These are phyloP conservation scores for Fraxinus baroniana DNA, from an alignment of 305 asterid genomes.

Conservation along the genomic window DNA sequence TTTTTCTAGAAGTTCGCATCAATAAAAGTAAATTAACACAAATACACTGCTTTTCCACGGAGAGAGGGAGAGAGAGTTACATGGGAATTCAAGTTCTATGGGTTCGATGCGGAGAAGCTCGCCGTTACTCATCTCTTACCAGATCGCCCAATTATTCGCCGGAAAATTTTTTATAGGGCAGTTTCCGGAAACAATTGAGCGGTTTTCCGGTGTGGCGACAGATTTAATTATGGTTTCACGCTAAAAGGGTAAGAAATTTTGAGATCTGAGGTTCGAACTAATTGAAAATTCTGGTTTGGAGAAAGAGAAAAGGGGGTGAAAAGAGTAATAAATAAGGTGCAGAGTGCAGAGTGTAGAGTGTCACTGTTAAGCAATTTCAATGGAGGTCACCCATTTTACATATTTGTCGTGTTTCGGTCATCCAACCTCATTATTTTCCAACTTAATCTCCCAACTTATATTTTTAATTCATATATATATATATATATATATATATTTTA, in stretches of 20 bases:
- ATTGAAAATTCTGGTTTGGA: background rate
- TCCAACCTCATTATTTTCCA: background rate
- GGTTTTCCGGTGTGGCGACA: slow-evolving; percentile 22
- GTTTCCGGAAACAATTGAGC: slow-evolving; percentile 12
- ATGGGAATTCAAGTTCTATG: slow-evolving; percentile 56
- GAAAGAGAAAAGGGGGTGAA: background rate
- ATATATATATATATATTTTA: too few species aligned
- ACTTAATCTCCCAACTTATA: background rate
- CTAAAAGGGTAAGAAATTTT: background rate
- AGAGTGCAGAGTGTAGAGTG: background rate
- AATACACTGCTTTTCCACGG: background rate
- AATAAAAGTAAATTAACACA: background rate
- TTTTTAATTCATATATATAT: too few species aligned
- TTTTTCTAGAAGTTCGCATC: slow-evolving; percentile 20
- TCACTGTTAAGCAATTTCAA: background rate
- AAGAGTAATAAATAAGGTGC: background rate
- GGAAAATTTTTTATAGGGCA: slow-evolving; percentile 16
- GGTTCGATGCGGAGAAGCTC: slow-evolving; percentile 67
- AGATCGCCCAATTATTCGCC: slow-evolving; percentile 40
- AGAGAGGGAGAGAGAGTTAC: slow-evolving; percentile 28
- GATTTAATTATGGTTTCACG: background rate
- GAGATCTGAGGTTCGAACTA: background rate
- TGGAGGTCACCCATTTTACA: background rate
- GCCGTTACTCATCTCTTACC: slow-evolving; percentile 47
- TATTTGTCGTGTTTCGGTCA: background rate